These are phyloP conservation scores for Suillus subalutaceus DNA, from an alignment of 768 basidiomycete species.

Conservation along the genomic window DNA sequence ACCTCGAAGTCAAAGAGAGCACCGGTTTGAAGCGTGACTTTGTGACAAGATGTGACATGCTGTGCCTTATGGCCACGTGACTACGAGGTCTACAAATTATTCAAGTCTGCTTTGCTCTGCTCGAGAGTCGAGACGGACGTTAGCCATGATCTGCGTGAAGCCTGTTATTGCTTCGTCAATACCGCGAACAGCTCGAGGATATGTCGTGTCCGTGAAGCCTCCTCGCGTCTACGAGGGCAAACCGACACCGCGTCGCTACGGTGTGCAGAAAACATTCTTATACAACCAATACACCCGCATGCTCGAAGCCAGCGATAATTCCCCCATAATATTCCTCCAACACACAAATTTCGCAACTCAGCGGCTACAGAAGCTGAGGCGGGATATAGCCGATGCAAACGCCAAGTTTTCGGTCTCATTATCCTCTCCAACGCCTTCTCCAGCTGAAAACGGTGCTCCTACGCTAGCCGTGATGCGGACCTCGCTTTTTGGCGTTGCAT, in stretches of 20 bases:
- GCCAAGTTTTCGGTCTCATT: conserved; percentile 39
- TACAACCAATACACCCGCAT: conserved; percentile 80
- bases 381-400: conserved; percentile 63
- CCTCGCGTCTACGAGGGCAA: conserved; percentile 56
- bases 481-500: conserved; percentile 76
- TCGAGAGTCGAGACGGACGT: not conserved
- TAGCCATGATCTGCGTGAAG: conserved; percentile 15
- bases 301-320: conserved; percentile 54
- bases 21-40: conserved; percentile 27
- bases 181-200: conserved; percentile 39
- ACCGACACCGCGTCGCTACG: conserved; percentile 66
- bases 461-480: conserved; percentile 74
- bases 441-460: conserved; percentile 40
- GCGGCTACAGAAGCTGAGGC: conserved; percentile 67
- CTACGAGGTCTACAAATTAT: not conserved
- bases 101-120: not conserved
- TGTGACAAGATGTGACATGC: conserved; percentile 29
- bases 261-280: conserved; percentile 78
- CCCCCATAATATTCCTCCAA: conserved; percentile 77
- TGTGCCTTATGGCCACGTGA: conserved; percentile 4
- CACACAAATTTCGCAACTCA: conserved; percentile 76
- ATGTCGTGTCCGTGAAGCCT: conserved; percentile 60
- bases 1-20: conserved; percentile 20
- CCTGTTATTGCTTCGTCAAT: conserved; percentile 15
- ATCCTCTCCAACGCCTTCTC: conserved; percentile 37